phyloP scores from a whole-genome alignment of 129 eudicot species.

The Deinandra increscens region DNA sequence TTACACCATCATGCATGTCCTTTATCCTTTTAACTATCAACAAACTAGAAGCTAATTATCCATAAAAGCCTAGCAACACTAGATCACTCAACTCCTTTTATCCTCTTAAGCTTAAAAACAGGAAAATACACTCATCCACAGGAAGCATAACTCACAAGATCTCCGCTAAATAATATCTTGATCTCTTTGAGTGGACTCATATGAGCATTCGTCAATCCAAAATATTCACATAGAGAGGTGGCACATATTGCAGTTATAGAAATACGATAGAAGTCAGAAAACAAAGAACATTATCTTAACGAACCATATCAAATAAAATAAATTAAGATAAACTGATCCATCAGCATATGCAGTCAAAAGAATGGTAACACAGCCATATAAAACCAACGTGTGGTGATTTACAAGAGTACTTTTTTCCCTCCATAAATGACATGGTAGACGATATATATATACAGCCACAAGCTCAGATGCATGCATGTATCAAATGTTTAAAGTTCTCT shows the following conservation, averaged over 20 bases:
- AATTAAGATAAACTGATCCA: not conserved
- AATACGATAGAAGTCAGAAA: not conserved
- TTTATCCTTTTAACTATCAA: not conserved
- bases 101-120: constrained; percentile 1
- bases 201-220: not conserved
- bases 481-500: not conserved
- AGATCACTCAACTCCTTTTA: not conserved
- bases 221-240: not conserved
- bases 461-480: not conserved
- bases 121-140: not conserved
- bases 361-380: no score
- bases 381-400: not conserved
- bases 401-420: not conserved
- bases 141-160: not conserved
- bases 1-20: not conserved
- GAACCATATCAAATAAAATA: not conserved
- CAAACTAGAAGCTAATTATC: not conserved
- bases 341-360: no score
- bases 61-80: not conserved
- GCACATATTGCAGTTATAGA: not conserved
- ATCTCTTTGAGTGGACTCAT: not conserved
- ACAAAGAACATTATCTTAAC: not conserved
- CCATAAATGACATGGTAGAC: constrained; percentile 9
- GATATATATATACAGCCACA: not conserved
- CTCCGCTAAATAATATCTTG: not conserved